Percentiles rank a stretch among this genome's conserved stretches.
Conservation (phyloP, 75 land plant genomes). For the Cryptomeria japonica region DNA sequence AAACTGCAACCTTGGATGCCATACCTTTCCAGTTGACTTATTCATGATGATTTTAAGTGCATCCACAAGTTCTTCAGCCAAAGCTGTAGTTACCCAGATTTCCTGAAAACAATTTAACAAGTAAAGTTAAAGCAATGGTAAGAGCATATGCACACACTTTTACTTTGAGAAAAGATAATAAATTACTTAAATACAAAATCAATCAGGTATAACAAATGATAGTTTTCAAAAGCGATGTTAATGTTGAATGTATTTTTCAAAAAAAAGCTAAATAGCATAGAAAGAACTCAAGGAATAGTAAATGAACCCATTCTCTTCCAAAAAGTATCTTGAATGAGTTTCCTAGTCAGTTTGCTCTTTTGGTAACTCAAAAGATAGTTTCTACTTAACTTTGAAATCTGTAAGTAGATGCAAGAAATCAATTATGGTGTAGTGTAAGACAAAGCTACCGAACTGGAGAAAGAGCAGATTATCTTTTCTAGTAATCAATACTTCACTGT, state of each 20-base stretch:
- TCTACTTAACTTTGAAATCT: not conserved
- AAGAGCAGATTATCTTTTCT: not conserved
- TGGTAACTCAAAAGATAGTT: not conserved
- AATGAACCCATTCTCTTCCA: not conserved
- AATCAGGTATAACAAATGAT: not conserved
- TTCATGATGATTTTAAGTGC: not conserved
- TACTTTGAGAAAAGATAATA: not conserved
- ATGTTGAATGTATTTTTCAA: not conserved
- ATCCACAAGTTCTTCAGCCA: slow-evolving; percentile 11
- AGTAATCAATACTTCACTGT: not conserved
- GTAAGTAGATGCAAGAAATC: not conserved
- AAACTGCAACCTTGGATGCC: not conserved
- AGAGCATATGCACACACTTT: not conserved
- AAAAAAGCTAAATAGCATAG: not conserved
- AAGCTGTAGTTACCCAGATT: slow-evolving; percentile 2
- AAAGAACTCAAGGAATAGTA: not conserved
- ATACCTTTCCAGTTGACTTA: slow-evolving; percentile 6
- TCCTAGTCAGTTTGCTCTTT: not conserved
- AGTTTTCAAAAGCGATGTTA: not conserved
- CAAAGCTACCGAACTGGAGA: not conserved
- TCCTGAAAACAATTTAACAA: slow-evolving; percentile 8
- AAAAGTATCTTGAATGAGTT: not conserved
- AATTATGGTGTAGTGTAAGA: not conserved
- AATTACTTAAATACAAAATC: not conserved
- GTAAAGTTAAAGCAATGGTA: not conserved